Conservation (phyloP, 1,284 basidiomycete species). For the Erythrobasidium hasegawianum region DNA sequence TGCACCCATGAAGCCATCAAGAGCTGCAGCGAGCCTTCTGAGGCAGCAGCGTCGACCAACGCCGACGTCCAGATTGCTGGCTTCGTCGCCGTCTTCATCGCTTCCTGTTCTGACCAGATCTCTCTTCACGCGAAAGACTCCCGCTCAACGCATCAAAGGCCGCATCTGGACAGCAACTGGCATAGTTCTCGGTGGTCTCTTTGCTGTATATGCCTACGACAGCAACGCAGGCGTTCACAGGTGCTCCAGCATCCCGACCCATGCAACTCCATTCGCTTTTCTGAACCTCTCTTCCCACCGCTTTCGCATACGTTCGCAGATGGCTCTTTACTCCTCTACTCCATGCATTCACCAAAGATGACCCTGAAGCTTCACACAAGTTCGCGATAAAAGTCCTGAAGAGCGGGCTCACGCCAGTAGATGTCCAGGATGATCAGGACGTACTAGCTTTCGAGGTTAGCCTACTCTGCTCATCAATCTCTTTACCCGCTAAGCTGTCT, state of each 20-base stretch:
- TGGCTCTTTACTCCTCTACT: constrained; percentile 44
- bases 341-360: constrained; percentile 49
- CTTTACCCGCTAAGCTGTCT: not conserved
- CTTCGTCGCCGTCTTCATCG: not conserved
- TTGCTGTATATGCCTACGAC: constrained; percentile 55
- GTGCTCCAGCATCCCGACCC: constrained; percentile 67
- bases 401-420: constrained; percentile 71
- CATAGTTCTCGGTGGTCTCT: constrained; percentile 47
- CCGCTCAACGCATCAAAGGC: constrained; percentile 27
- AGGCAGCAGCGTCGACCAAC: constrained; percentile 4
- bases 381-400: constrained; percentile 74
- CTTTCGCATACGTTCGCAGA: constrained; percentile 17
- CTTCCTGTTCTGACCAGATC: constrained; percentile 4
- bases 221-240: constrained; percentile 57
- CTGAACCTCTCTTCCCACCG: not conserved
- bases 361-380: constrained; percentile 82
- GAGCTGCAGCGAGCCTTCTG: constrained; percentile 20
- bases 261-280: too few relatives aligned
- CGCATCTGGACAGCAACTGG: constrained; percentile 36
- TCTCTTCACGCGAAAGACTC: constrained; percentile 33
- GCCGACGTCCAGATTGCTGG: not conserved
- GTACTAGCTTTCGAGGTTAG: constrained; percentile 67
- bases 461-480: constrained; percentile 2
- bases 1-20: not conserved
- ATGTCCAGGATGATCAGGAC: constrained; percentile 59